Conservation (phyloP, 2,329 filamentous ascomycete genomes). For the Phaeosphaeriaceae sp. region DNA sequence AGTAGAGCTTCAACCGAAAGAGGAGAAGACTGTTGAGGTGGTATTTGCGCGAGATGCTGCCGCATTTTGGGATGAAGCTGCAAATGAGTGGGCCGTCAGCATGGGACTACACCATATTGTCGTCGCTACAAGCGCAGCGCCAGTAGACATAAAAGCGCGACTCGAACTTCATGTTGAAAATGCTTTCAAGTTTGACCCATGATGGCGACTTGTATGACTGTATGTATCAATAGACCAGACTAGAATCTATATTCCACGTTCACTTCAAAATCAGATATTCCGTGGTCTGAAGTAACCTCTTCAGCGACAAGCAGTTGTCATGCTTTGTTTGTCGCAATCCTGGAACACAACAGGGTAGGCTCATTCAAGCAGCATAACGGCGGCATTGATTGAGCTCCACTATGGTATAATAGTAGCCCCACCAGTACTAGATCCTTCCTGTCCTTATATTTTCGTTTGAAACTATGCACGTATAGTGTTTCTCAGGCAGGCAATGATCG, state of each 20-base stretch:
- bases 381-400: too few relatives aligned
- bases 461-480: too few relatives aligned
- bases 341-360: too few relatives aligned
- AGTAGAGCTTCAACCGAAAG: constrained; percentile 63
- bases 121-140: constrained; percentile 49
- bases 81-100: constrained; percentile 70
- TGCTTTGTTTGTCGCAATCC: too few relatives aligned
- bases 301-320: too few relatives aligned
- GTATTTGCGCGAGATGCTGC: constrained; percentile 68
- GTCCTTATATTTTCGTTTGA: too few relatives aligned
- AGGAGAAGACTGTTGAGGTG: constrained; percentile 63
- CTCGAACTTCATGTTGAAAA: neutral
- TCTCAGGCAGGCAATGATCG: too few relatives aligned
- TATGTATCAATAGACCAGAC: constrained; percentile 19
- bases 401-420: too few relatives aligned
- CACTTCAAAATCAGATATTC: neutral
- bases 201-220: neutral
- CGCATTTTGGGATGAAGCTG: constrained; percentile 74
- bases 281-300: too few relatives aligned
- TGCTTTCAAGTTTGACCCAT: neutral
- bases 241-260: neutral
- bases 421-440: too few relatives aligned
- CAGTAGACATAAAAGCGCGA: constrained; percentile 20
- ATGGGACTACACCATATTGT: constrained; percentile 69
- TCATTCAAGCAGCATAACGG: too few relatives aligned